Evolutionary conservation across 2,329 filamentous ascomycete genomes (phyloP), one percentile per base, ranked within the genome.

Genomic region (Akanthomyces muscarius): DNA sequence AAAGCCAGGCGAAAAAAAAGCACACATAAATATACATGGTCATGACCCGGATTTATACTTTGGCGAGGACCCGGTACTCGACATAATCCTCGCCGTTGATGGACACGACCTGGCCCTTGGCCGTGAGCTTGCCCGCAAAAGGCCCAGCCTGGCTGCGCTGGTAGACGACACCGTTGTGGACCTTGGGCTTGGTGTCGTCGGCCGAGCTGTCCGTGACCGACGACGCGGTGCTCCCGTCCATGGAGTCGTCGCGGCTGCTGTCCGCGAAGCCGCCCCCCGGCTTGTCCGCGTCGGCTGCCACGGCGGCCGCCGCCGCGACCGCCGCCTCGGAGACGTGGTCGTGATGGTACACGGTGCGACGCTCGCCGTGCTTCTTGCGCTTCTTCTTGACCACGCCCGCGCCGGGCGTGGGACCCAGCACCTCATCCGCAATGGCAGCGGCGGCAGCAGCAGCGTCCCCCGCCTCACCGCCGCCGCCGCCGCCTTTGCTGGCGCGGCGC

Each of bases 41-140:
- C 42, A 30, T 2, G 23, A 30, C 30, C 56, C 47, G 5, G 16
- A n/a, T 42, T 52, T 52, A 60, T 60, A 60, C 57, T 48, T 86
- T 88, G 1, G 83, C 87, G 30, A 89, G 78, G 1, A 89, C 84
- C 1, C 86, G 81, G 66, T 88, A 88, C 70, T 88, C 86, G 33
- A 89, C 85, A 65, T 86, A 89, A 66, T 88, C 86, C 70, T 88
- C 86, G 28, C 85, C 86, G 64, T 88, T 85, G 64, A 89, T 88
- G 56, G 77, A 86, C 68, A 88, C 80, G 23, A 88, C 84, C 11
- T 80, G 81, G 5, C 85, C 83, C 65, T 84, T 80, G 52, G 83
- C 86, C 38, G 86, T 85, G n/a, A 88, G 80, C 70, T 87, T 86
- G 25, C 85, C 86, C 65, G 81, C 77, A 65, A 88, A 87, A 0